Evolutionary conservation across 225 moss, liverwort and hornwort genomes (phyloP).

Genomic region (Physcomitrium patens): DNA sequence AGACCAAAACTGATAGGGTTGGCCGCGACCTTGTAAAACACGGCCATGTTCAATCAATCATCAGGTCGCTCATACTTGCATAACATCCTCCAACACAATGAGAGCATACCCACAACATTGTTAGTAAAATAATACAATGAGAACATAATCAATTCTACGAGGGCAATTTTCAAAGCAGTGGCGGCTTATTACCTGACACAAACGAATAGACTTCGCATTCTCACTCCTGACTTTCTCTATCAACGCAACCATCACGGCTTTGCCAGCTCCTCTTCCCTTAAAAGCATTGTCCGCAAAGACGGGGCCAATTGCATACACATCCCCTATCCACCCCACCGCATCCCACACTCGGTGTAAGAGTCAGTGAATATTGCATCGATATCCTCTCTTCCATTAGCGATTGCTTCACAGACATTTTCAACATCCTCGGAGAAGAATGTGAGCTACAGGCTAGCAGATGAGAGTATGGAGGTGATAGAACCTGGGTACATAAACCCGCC

Average conservation of each 20-base stretch:
- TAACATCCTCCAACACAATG: not conserved
- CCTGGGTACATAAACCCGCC: slow-evolving; percentile 38
- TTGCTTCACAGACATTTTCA: not conserved
- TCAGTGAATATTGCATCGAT: too few relatives aligned
- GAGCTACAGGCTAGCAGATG: too few relatives aligned
- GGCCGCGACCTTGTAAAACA: slow-evolving; percentile 38
- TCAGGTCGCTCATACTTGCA: not conserved
- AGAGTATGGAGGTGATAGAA: not conserved
- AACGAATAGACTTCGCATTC: slow-evolving; percentile 41
- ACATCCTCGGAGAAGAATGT: not conserved
- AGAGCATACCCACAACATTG: not conserved
- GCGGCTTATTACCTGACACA: slow-evolving; percentile 38
- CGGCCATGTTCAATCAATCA: not conserved
- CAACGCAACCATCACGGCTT: slow-evolving; percentile 39
- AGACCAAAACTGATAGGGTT: slow-evolving; percentile 44
- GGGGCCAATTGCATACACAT: slow-evolving; percentile 30
- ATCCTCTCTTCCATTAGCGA: too few relatives aligned
- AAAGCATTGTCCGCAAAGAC: slow-evolving; percentile 26
- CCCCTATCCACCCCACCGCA: not conserved
- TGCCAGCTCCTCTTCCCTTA: slow-evolving; percentile 39
- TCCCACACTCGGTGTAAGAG: not conserved
- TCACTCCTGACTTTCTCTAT: slow-evolving; percentile 45
- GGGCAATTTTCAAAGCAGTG: not conserved
- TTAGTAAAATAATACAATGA: not conserved
- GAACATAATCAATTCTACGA: too few relatives aligned